A percentile compares a stretch with the other conserved stretches of the same genome.
phyloP scores from a whole-genome alignment of 768 basidiomycete species.

The Termitomyces sp. region DNA sequence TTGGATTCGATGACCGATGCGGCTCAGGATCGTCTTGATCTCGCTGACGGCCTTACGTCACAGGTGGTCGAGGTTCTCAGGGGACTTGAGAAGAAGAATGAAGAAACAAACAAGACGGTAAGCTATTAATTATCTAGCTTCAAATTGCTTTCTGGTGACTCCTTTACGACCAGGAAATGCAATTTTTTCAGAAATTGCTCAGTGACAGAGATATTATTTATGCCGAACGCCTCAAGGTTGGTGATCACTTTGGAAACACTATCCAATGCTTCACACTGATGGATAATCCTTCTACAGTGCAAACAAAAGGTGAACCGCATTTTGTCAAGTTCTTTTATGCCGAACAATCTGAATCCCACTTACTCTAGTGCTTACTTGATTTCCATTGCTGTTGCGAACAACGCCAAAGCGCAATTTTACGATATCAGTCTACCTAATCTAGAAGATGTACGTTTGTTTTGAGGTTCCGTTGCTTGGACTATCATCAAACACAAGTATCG shows the following conservation, averaged over 20 bases:
- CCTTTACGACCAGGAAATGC: slow-evolving; percentile 45
- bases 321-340: not conserved
- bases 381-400: slow-evolving; percentile 65
- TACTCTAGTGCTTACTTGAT: slow-evolving; percentile 58
- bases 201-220: slow-evolving; percentile 66
- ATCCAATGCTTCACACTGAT: not conserved
- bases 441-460: slow-evolving; percentile 54
- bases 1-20: slow-evolving; percentile 52
- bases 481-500: slow-evolving; percentile 10
- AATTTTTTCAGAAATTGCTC: slow-evolving; percentile 66
- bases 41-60: slow-evolving; percentile 54
- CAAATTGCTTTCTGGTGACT: slow-evolving; percentile 3
- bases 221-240: slow-evolving; percentile 64
- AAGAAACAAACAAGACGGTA: slow-evolving; percentile 67
- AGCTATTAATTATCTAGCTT: not conserved
- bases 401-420: slow-evolving; percentile 65
- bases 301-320: slow-evolving; percentile 52
- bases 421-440: slow-evolving; percentile 58
- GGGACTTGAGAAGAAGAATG: slow-evolving; percentile 53
- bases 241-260: slow-evolving; percentile 7
- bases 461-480: not conserved
- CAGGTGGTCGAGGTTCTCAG: slow-evolving; percentile 64
- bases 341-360: not conserved
- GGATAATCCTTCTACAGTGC: slow-evolving; percentile 29
- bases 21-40: slow-evolving; percentile 63